Percentiles rank a stretch among this genome's conserved stretches.
Evolutionary conservation across 2,329 filamentous ascomycete genomes (phyloP).

Genomic region (Cercospora zeina): DNA sequence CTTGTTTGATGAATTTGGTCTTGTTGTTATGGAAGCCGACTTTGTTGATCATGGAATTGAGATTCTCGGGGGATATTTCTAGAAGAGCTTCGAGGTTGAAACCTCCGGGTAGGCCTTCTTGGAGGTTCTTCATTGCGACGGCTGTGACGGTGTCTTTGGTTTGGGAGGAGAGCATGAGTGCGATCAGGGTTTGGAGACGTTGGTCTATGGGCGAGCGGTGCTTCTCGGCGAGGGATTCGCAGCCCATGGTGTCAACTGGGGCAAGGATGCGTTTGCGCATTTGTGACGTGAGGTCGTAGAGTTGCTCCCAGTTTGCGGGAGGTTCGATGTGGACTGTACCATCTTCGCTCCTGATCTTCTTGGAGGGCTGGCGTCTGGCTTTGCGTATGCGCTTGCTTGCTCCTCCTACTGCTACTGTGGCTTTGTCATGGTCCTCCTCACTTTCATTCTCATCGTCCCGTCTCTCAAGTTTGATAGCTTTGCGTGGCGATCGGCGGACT

Average conservation of each 20-base stretch:
- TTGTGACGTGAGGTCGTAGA: constrained; percentile 73
- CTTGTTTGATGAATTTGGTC: constrained; percentile 72
- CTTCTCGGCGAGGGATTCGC: constrained; percentile 69
- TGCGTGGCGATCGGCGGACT: constrained; percentile 36
- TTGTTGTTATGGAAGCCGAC: constrained; percentile 97
- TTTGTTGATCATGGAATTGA: constrained; percentile 75
- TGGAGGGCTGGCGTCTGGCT: constrained; percentile 37
- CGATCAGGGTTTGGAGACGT: constrained; percentile 81
- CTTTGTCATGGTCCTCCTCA: constrained; percentile 9
- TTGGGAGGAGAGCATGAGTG: constrained; percentile 88
- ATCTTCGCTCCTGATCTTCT: constrained; percentile 39
- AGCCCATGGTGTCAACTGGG: constrained; percentile 97
- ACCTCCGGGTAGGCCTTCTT: constrained; percentile 66
- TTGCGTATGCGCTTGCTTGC: constrained; percentile 20
- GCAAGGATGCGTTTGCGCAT: constrained; percentile 75
- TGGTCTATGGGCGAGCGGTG: constrained; percentile 56
- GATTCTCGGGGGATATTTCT: constrained; percentile 62
- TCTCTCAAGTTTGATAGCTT: constrained; percentile 29
- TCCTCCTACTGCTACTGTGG: not conserved
- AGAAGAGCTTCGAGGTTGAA: constrained; percentile 78
- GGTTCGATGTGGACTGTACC: constrained; percentile 45
- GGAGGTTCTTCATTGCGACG: constrained; percentile 75
- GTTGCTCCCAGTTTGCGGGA: constrained; percentile 77
- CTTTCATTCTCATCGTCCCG: constrained; percentile 19
- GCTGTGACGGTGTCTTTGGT: constrained; percentile 92